Base-by-base conservation (phyloP, 257 asterid genomes). In the Nicotiana sylvestris region DNA sequence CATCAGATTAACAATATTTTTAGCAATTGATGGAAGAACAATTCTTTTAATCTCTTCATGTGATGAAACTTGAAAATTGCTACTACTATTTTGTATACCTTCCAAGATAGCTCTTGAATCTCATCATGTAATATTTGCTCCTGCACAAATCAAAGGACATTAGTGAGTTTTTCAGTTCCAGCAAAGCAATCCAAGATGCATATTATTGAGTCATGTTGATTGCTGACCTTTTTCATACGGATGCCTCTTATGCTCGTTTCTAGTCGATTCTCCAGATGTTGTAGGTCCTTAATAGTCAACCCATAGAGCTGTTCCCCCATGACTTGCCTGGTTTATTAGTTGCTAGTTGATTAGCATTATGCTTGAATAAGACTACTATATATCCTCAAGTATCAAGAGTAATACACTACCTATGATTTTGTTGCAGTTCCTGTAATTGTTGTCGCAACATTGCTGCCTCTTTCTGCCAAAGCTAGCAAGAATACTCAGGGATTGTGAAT, bases 271-370 rank as follows among this genome's bases (percentile, higher is more conserved):
- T 67, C 84, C 66, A 81, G 13, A 81, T 67, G 67, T 25, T 67
- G 66, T 17, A 33, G 58, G 55, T 61, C 81, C 58, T 43, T 62
- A 46, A 37, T n/a, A 46, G 81, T 69, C 33, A 82, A 70, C 21
- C 81, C 55, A 61, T 18, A 82, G 4, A 82, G 65, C 3, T 61
- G 37, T 74, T 82, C 81, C 76, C 81, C 85, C 70, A 70, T 55
- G 17, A 62, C 3, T 74, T 82, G 81, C 74, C 81, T 82, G 29
- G 51, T 35, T 68, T 81, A 29, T 65, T 46, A 65, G 0, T 65
- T 65, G 9, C 18, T 65, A 5, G n/a, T 65, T 65, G 10, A 65
- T 68, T 10, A 68, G 30, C 35, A 17, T 27, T 67, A 17, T 66
- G 51, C 13, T 66, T 66, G 27, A 66, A 35, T 35, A 17, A 69